phyloP scores from a whole-genome alignment of 495 filamentous ascomycete genomes.

The Neurospora sp. region DNA sequence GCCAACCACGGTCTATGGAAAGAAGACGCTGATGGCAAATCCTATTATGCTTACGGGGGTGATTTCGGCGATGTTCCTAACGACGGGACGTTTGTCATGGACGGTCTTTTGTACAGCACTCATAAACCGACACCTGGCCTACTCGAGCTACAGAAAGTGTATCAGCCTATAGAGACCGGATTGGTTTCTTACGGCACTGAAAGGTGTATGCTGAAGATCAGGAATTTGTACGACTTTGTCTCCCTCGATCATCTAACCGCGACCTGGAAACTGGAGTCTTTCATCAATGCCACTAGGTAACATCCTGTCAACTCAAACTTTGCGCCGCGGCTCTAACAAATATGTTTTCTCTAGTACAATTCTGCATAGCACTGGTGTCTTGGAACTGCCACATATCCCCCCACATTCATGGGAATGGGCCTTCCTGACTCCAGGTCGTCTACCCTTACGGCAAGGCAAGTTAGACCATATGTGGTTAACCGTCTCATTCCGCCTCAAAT shows the following conservation, averaged over 20 bases:
- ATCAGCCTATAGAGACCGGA: constrained; percentile 38
- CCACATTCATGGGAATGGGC: too few species aligned
- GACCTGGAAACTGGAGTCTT: constrained; percentile 9
- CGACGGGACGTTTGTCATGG: constrained; percentile 56
- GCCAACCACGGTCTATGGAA: constrained; percentile 57
- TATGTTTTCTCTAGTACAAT: not conserved
- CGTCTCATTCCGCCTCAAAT: constrained; percentile 9
- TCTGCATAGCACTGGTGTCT: constrained; percentile 3
- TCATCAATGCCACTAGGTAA: constrained; percentile 5
- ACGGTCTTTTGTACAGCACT: constrained; percentile 49
- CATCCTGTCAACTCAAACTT: not conserved
- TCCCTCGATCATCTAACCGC: constrained; percentile 34
- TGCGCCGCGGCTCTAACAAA: not conserved
- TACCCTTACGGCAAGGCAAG: too few species aligned
- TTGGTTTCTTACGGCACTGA: constrained; percentile 5
- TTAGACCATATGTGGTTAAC: constrained; percentile 14
- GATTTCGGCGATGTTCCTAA: constrained; percentile 60
- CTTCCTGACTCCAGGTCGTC: too few species aligned
- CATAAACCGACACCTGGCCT: constrained; percentile 51
- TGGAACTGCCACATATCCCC: constrained; percentile 10
- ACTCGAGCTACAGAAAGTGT: constrained; percentile 50
- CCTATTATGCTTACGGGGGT: constrained; percentile 56
- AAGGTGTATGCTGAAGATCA: constrained; percentile 19
- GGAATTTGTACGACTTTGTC: constrained; percentile 45
- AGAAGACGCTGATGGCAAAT: constrained; percentile 34